phyloP scores from a whole-genome alignment of 148 eudicot species.

The Persicaria maculosa region DNA sequence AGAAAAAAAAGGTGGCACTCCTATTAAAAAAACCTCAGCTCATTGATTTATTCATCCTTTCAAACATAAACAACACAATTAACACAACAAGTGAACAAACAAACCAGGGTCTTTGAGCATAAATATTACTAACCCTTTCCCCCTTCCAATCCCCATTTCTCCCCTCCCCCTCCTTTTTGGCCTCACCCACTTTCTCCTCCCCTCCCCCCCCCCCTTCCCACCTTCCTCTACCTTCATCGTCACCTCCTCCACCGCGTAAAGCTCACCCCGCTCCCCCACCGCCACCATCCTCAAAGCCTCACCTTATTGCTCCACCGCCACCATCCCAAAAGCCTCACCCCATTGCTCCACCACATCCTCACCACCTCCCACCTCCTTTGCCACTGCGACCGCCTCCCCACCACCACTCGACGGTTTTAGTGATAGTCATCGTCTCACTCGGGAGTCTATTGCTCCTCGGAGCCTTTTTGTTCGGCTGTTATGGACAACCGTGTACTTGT shows the following conservation, averaged over 20 bases:
- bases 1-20: neutral
- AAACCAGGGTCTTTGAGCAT: conserved; percentile 26
- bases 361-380: conserved; percentile 23
- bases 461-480: conserved; percentile 44
- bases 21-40: conserved; percentile 23
- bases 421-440: conserved; percentile 52
- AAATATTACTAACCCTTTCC: conserved; percentile 35
- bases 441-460: conserved; percentile 83
- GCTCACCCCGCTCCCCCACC: conserved; percentile 27
- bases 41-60: conserved; percentile 8
- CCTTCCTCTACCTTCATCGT: conserved; percentile 35
- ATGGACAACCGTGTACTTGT: neutral
- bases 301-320: conserved; percentile 19
- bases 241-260: conserved; percentile 26
- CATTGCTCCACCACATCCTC: conserved; percentile 26
- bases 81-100: too few species aligned
- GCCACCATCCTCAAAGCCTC: conserved; percentile 31
- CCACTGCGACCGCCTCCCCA: conserved; percentile 54
- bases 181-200: conserved; percentile 6
- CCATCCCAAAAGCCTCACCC: conserved; percentile 23
- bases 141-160: conserved; percentile 7
- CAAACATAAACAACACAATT: conserved; percentile 28
- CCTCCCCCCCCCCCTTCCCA: neutral
- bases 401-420: conserved; percentile 47
- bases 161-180: conserved; percentile 1